Evolutionary conservation across 441 rosid species (phyloP), one percentile per base, ranked within the genome.

Genomic region (Gossypium schwendimanii): DNA sequence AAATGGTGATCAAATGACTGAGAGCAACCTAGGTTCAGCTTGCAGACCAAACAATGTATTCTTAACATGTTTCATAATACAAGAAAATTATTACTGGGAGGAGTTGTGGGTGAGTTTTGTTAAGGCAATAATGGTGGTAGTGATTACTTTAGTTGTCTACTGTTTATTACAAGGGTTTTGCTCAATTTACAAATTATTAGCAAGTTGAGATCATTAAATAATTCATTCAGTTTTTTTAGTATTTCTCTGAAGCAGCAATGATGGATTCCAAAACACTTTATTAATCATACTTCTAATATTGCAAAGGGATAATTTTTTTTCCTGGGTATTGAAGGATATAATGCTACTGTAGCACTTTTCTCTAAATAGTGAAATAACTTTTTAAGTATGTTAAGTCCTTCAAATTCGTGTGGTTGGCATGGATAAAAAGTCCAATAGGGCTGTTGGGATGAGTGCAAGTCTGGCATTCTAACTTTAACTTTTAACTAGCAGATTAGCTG

Each of bases 31-130:
- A 18, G 47, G 18, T 67, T 67, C 57, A 67, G 55, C 45, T 47
- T 47, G 71, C 23, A 12, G 39, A 67, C 58, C 71, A 67, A 67
- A 50, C 71, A 21, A 63, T 18, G 2, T 63, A 39, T 63, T 63
- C 26, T 17, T 63, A 36, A 36, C 17, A 2, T 60, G 44, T 60
- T n/a, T 60, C 21, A 60, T n/a, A 28, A 60, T 6, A 60, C 64
- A 28, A 28, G 41, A 59, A 60, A 28, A 60, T 60, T 60, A 28
- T 28, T 44, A 44, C 47, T 44, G 47, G 14, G 47, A 44, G 47
- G 47, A 44, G 12, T 44, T 44, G 47, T 44, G 47, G 47, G 47
- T 44, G 47, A 44, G 47, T 44, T 44, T 44, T 36, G 49, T 62
- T 62, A 62, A 17, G 67, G 41, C 21, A 31, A 41, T 41, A 41